Percentiles rank a stretch among this genome's conserved stretches.
phyloP scores from a whole-genome alignment of 1,139 yeast genomes.

The Blastobotrys ciferrii region DNA sequence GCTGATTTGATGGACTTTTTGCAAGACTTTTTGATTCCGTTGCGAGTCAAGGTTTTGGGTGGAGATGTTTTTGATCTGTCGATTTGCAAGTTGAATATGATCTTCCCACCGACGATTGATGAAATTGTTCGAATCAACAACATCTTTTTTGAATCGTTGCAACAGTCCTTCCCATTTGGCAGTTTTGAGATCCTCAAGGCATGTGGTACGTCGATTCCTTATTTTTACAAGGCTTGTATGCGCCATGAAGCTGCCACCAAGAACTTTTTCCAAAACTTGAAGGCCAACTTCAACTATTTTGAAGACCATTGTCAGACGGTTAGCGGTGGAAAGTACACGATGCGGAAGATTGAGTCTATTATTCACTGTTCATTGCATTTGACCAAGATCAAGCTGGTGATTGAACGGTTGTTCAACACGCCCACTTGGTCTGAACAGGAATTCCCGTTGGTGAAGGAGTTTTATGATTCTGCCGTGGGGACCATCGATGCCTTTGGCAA shows the following conservation, averaged over 20 bases:
- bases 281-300: conserved; percentile 24
- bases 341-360: conserved; percentile 62
- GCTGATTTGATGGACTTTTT: conserved; percentile 67
- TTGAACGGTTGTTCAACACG: conserved; percentile 51
- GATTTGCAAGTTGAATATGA: conserved; percentile 64
- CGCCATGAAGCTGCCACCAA: conserved; percentile 90
- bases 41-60: conserved; percentile 66
- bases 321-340: conserved; percentile 43
- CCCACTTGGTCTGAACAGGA: conserved; percentile 39
- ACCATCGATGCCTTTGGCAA: conserved; percentile 83
- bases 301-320: conserved; percentile 14
- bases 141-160: conserved; percentile 71
- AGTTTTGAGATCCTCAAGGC: conserved; percentile 73
- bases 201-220: conserved; percentile 76
- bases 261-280: conserved; percentile 48
- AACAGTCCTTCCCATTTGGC: conserved; percentile 65
- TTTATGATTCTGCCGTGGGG: conserved; percentile 54
- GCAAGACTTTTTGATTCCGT: conserved; percentile 75
- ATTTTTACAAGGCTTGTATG: conserved; percentile 87
- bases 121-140: conserved; percentile 88
- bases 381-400: conserved; percentile 63
- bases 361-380: conserved; percentile 71
- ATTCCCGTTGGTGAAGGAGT: conserved; percentile 41
- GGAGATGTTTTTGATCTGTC: conserved; percentile 44
- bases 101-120: conserved; percentile 93